Percentiles rank a stretch among this genome's conserved stretches.
Evolutionary conservation across 306 rosid species (phyloP).

Genomic region (Vigna radiata): DNA sequence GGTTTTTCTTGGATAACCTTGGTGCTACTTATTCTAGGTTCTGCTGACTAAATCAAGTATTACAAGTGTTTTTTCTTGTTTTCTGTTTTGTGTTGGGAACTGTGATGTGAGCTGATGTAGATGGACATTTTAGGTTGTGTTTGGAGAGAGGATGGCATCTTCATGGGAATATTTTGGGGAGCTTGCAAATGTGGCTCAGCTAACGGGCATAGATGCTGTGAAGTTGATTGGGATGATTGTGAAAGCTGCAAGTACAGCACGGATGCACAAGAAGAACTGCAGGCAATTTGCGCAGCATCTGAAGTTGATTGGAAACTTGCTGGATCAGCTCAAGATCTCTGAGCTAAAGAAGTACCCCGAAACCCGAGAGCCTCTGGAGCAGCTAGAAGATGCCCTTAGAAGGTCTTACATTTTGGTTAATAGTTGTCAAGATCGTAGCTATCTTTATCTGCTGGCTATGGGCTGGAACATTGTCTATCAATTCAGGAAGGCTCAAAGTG

Average conservation of each 20-base stretch:
- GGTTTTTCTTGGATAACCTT: neutral
- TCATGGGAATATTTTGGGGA: slow-evolving; percentile 88
- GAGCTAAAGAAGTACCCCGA: slow-evolving; percentile 91
- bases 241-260: slow-evolving; percentile 87
- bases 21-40: too few relatives aligned
- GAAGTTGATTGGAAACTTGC: slow-evolving; percentile 88
- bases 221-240: slow-evolving; percentile 83
- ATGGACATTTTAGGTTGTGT: slow-evolving; percentile 43
- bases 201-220: slow-evolving; percentile 89
- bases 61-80: neutral
- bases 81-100: neutral
- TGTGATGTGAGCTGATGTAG: slow-evolving; percentile 36
- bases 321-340: slow-evolving; percentile 96
- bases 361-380: slow-evolving; percentile 94
- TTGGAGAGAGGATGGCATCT: slow-evolving; percentile 62
- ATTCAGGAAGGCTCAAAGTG: slow-evolving; percentile 93
- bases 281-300: slow-evolving; percentile 91
- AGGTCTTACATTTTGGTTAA: slow-evolving; percentile 85
- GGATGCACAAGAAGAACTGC: slow-evolving; percentile 97
- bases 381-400: slow-evolving; percentile 95
- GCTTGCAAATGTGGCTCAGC: slow-evolving; percentile 86
- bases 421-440: slow-evolving; percentile 94
- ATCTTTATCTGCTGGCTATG: slow-evolving; percentile 93
- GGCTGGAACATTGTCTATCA: slow-evolving; percentile 99
- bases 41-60: neutral